Base-by-base conservation (phyloP, 805 yeast genomes). In the Torulaspora microellipsoides region DNA sequence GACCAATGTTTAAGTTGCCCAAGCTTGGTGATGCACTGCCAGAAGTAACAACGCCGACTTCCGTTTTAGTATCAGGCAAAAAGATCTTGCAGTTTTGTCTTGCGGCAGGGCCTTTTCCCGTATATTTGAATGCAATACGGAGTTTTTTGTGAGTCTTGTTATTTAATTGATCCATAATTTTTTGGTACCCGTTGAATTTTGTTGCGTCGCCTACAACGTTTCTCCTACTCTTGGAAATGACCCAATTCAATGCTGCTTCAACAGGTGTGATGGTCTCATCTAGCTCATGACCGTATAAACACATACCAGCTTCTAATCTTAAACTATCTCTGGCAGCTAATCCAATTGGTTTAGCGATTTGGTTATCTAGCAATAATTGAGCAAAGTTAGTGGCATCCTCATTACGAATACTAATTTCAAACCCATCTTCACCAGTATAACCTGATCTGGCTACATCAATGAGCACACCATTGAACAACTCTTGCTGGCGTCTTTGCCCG, bases 401-500 rank as follows among this genome's bases (percentile, higher is more conserved):
- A 43, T 77, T 70, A 23, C 87, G 83, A 47, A 90, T 81, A 8
- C 95, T 81, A 46, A 91, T 77, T 65, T 93, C 99, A 65, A 93
- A 91, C 1, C 99, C 99, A 64, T 93, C 99, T 67, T 93, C 99
- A 14, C 99, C 99, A 6, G 99, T 93, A 71, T 93, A 93, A 2
- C 99, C 99, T 17, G 95, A 86, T 66, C 99, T 81, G 3, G 96
- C 85, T n/a, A 89, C 75, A 60, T 89, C 95, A 40, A 84, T 72
- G 39, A 72, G 69, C 25, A 68, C 64, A 23, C 63, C 59, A 39
- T 68, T 66, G 29, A 60, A 50, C 20, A 66, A 48, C 64, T 60
- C 42, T 67, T 70, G 56, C 64, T 69, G 42, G 23, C 59, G 53
- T 31, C 72, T 75, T 55, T 78, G 75, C 40, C 98, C 98, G 63